These are phyloP conservation scores for Adenanthera pavonina DNA, from an alignment of 306 rosid genomes.

Conservation along the genomic window DNA sequence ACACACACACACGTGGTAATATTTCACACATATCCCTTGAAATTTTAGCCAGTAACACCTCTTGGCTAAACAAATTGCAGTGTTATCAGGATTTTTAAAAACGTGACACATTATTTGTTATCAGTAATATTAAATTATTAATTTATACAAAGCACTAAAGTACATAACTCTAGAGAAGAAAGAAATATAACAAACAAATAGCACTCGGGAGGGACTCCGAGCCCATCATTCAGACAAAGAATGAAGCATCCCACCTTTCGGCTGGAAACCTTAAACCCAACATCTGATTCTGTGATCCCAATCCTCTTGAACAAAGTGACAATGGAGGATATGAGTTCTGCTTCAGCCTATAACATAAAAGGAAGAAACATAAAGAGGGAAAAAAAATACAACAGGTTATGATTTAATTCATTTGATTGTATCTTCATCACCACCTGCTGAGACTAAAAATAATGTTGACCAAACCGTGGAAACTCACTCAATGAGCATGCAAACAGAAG, in stretches of 20 bases:
- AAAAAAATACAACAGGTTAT: constrained; percentile 23
- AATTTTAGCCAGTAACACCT: neutral
- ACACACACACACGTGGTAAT: neutral
- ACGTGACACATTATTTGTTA: constrained; percentile 11
- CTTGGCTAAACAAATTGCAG: constrained; percentile 18
- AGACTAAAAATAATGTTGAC: constrained; percentile 32
- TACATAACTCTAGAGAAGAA: constrained; percentile 27
- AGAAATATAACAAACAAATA: constrained; percentile 26
- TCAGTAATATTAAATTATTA: constrained; percentile 11
- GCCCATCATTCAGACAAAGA: constrained; percentile 28
- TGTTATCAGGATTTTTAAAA: constrained; percentile 1
- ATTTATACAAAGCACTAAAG: constrained; percentile 32
- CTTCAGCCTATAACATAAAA: constrained; percentile 78
- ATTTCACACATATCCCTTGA: neutral
- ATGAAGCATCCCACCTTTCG: constrained; percentile 72
- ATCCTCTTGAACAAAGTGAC: constrained; percentile 84
- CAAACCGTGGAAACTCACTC: constrained; percentile 22
- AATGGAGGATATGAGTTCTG: constrained; percentile 88
- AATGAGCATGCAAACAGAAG: constrained; percentile 18
- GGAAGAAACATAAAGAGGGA: constrained; percentile 27
- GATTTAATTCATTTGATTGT: constrained; percentile 27
- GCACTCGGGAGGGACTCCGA: neutral
- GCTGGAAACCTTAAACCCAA: constrained; percentile 96
- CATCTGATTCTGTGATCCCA: constrained; percentile 89
- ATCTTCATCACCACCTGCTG: constrained; percentile 15